These are phyloP conservation scores for Catenaria anguillulae DNA, from an alignment of 371 early-diverging fungal species.

Conservation along the genomic window DNA sequence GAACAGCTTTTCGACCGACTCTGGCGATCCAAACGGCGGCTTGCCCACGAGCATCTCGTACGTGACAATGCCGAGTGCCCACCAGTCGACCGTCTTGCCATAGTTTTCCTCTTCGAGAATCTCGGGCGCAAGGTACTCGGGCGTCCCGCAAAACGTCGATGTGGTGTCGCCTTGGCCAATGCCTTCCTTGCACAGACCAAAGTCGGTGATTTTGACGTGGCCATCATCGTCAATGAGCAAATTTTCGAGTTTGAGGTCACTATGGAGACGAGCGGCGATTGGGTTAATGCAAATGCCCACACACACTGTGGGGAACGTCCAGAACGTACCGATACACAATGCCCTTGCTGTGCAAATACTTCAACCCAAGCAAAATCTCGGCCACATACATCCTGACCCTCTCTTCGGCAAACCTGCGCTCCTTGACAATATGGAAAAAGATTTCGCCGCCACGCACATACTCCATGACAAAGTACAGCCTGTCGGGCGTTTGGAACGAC, in stretches of 20 bases:
- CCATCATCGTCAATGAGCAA: constrained; percentile 28
- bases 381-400: constrained; percentile 44
- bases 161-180: constrained; percentile 35
- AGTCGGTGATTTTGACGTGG: constrained; percentile 53
- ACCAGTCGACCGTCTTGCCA: constrained; percentile 46
- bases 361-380: constrained; percentile 47
- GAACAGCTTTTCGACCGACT: constrained; percentile 19
- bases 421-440: constrained; percentile 40
- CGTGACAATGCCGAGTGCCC: constrained; percentile 51
- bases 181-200: constrained; percentile 52
- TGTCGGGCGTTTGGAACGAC: constrained; percentile 36
- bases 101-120: constrained; percentile 32
- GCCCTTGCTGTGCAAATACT: constrained; percentile 43
- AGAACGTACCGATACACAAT: constrained; percentile 40
- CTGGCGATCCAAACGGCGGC: constrained; percentile 17
- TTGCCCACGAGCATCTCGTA: constrained; percentile 46
- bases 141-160: constrained; percentile 53
- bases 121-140: constrained; percentile 65
- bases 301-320: background rate
- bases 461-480: constrained; percentile 55
- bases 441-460: constrained; percentile 57
- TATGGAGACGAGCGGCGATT: constrained; percentile 8
- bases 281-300: too few relatives aligned
- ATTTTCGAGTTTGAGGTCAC: constrained; percentile 37
- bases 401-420: constrained; percentile 25